Evolutionary conservation across 805 yeast species (phyloP), one percentile per base, ranked within the genome.

Genomic region (Starmera dryadoides): DNA sequence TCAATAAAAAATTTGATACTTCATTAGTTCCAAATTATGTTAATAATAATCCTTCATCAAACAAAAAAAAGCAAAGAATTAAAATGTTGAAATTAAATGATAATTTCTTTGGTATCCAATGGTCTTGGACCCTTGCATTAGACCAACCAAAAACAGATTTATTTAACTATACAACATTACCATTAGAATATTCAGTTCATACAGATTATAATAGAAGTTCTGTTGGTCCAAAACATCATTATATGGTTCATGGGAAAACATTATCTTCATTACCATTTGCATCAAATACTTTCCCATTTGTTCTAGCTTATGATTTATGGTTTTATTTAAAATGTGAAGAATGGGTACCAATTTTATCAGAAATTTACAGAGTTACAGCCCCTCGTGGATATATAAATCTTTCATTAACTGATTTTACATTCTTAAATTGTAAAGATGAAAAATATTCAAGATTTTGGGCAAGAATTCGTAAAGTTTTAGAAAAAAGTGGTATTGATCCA

Each of bases 81-180:
- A 50, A 44, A 32, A 39, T 46, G 1, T 18, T 52, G 3, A 41
- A 38, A 8, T 16, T 49, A 5, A 39, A 45, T 36, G 41, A 45
- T 16, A 40, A 42, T 3, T 30, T 18, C 31, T 47, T 45, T 31
- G 43, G 45, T 1, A 37, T 46, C 6, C 49, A 50, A 17, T 52
- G 55, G 53, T 36, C 46, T 2, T 55, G 59, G 59, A 49, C 42
- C 26, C 36, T 55, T 18, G 58, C 59, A 2, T 26, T 49, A 4
- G 57, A 55, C 40, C 49, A 50, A 21, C 53, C 49, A 3, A 35
- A n/a, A 2, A 28, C 45, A 2, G 51, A 49, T 12, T 20, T 48
- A 22, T 52, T 47, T 28, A 39, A 42, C 25, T 55, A 41, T 33
- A 40, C 56, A 1, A 33, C 38, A 4, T 38, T 41, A 3, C 53